Evolutionary conservation across 192 early-diverging fungal species (phyloP), one percentile per base, ranked within the genome.

Genomic region (Coemansia biformis): DNA sequence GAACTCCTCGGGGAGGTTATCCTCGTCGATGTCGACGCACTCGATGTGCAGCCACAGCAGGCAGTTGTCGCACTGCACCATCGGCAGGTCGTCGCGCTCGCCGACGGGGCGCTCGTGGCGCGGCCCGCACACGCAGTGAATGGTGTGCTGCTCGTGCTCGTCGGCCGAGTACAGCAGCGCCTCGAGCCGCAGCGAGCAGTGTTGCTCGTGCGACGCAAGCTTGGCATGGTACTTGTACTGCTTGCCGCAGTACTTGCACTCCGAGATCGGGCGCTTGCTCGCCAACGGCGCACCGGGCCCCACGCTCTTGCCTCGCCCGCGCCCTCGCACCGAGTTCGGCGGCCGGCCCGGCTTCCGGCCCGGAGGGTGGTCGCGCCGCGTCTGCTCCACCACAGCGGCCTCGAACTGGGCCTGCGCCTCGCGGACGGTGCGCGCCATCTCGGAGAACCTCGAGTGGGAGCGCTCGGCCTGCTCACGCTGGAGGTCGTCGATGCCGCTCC

Each of bases 51-150:
- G 77, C 86, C 86, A 88, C 18, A 69, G 49, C 31, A 76, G 54
- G 40, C 86, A 88, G 38, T 78, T 66, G 61, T 86, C 84, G 52
- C 86, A 88, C 62, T 88, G 86, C 11, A 88, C 79, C 83, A 88
- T 86, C 8, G 78, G 76, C 36, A 50, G 43, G 13, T 76, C 61
- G 14, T 77, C 78, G 54, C 63, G 61, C 15, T 39, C 57, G 11
- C 54, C 69, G 15, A 54, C 48, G 9, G 64, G 61, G 19, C 48
- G 59, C 48, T 54, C 72, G 26, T 72, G 62, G 10, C 58, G 70
- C 17, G 64, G 69, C 24, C 65, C 79, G 46, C 52, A 76, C 47
- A 42, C 56, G 39, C 52, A 77, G 69, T 63, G 71, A 43, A 63
- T 78, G 50, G 56, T 76, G 60, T 57, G 79, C 57, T 63, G 75